phyloP scores from a whole-genome alignment of 2,329 filamentous ascomycete species.

The Aplosporella prunicola region DNA sequence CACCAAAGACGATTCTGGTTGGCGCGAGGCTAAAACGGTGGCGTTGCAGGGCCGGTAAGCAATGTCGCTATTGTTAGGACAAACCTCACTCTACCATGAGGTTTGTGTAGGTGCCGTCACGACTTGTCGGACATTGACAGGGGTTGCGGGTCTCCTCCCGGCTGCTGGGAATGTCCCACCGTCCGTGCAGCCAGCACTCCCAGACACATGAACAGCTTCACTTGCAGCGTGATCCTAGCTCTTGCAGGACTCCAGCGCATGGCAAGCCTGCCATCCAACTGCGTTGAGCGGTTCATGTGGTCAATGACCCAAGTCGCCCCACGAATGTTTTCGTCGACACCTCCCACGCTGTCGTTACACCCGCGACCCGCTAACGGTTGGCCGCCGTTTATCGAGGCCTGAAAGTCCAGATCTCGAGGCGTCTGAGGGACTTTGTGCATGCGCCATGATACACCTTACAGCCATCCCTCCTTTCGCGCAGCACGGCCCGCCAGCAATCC shows the following conservation, averaged over 20 bases:
- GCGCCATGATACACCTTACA: too few relatives aligned
- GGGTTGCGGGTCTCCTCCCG: constrained; percentile 12
- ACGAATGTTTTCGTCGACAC: constrained; percentile 4
- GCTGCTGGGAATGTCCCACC: constrained; percentile 10
- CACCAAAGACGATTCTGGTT: constrained; percentile 10
- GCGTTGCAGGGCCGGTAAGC: constrained; percentile 11
- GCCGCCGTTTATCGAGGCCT: too few relatives aligned
- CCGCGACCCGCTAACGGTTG: too few relatives aligned
- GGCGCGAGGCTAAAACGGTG: constrained; percentile 11
- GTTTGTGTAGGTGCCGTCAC: constrained; percentile 11
- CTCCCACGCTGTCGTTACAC: constrained; percentile 5
- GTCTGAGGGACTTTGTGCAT: too few relatives aligned
- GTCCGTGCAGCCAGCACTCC: constrained; percentile 12
- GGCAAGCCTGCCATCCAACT: constrained; percentile 2
- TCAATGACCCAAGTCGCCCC: constrained; percentile 3
- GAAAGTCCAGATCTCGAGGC: too few relatives aligned
- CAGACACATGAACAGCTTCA: constrained; percentile 10
- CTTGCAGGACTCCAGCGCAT: constrained; percentile 8
- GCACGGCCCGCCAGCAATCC: too few relatives aligned
- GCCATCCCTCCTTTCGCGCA: too few relatives aligned
- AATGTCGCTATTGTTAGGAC: constrained; percentile 12
- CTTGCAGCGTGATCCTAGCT: constrained; percentile 11
- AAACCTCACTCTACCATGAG: too few relatives aligned
- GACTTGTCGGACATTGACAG: constrained; percentile 12
- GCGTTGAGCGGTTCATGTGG: constrained; percentile 3